These are phyloP conservation scores for Bothriochloa decipiens DNA, from an alignment of 176 grass and related monocot genomes.

Conservation along the genomic window DNA sequence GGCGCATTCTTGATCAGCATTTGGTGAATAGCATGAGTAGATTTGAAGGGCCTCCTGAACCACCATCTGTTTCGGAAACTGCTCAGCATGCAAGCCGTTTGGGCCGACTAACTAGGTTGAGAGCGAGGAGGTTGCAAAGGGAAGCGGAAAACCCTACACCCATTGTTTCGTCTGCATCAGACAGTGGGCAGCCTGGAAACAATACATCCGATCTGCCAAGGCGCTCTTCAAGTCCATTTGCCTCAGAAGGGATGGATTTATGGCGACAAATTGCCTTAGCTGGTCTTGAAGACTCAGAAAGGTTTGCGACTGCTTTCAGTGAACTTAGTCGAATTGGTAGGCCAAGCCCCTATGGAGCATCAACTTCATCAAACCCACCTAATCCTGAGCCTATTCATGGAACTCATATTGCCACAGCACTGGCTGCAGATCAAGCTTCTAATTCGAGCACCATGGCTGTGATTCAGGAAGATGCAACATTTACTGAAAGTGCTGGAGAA, in stretches of 20 bases:
- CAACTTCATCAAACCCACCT: slow-evolving; percentile 68
- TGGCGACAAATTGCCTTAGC: slow-evolving; percentile 68
- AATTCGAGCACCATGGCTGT: slow-evolving; percentile 97
- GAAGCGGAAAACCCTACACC: slow-evolving; percentile 50
- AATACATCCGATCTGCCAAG: slow-evolving; percentile 42
- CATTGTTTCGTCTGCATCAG: slow-evolving; percentile 32
- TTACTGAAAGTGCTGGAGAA: slow-evolving; percentile 48
- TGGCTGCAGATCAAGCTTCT: slow-evolving; percentile 83
- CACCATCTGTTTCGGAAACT: slow-evolving; percentile 66
- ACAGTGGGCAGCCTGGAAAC: slow-evolving; percentile 42
- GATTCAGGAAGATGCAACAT: slow-evolving; percentile 85
- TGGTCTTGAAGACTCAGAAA: slow-evolving; percentile 66
- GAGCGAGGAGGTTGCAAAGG: slow-evolving; percentile 78
- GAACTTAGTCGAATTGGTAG: slow-evolving; percentile 74
- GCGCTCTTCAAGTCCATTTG: slow-evolving; percentile 57
- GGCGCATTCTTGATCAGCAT: slow-evolving; percentile 78
- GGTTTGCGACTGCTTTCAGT: slow-evolving; percentile 64
- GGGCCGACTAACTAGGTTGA: slow-evolving; percentile 69
- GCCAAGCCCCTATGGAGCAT: slow-evolving; percentile 57
- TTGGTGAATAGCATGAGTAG: slow-evolving; percentile 51
- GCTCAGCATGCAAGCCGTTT: slow-evolving; percentile 55
- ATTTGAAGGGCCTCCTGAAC: slow-evolving; percentile 61
- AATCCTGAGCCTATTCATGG: slow-evolving; percentile 49
- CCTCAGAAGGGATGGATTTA: slow-evolving; percentile 75
- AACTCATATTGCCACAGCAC: slow-evolving; percentile 41